phyloP scores from a whole-genome alignment of 345 rosid species.

The Melaleuca alternifolia region DNA sequence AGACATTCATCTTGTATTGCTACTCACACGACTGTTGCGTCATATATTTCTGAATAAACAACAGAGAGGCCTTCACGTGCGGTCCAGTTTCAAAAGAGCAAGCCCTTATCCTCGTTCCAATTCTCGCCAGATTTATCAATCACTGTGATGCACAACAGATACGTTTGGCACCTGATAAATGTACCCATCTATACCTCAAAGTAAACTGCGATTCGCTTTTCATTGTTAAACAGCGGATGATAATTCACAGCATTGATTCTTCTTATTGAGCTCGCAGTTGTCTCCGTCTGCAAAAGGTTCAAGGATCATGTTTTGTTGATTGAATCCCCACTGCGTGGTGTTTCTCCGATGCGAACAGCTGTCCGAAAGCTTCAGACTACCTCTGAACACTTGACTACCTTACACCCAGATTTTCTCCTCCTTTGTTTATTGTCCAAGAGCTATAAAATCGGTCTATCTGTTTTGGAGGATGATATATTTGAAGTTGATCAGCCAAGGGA shows the following conservation, averaged over 20 bases:
- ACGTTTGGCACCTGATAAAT: constrained; percentile 62
- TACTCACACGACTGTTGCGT: background rate
- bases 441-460: constrained; percentile 68
- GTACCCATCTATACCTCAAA: constrained; percentile 19
- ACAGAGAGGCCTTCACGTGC: constrained; percentile 40
- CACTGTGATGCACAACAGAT: constrained; percentile 66
- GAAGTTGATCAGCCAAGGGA: constrained; percentile 92
- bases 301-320: constrained; percentile 66
- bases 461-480: constrained; percentile 73
- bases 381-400: constrained; percentile 62
- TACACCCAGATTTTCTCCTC: constrained; percentile 89
- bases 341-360: constrained; percentile 62
- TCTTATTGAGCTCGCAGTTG: constrained; percentile 36
- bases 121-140: constrained; percentile 47
- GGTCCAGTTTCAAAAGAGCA: constrained; percentile 44
- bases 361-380: constrained; percentile 65
- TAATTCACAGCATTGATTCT: background rate
- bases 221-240: background rate
- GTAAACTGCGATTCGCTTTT: background rate
- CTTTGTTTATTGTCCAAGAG: constrained; percentile 68
- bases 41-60: background rate
- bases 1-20: background rate
- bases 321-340: constrained; percentile 60
- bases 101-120: constrained; percentile 25
- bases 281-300: constrained; percentile 62